Evolutionary conservation across 345 rosid species (phyloP), one percentile per base, ranked within the genome.

Genomic region (Leavenworthia alabamica): DNA sequence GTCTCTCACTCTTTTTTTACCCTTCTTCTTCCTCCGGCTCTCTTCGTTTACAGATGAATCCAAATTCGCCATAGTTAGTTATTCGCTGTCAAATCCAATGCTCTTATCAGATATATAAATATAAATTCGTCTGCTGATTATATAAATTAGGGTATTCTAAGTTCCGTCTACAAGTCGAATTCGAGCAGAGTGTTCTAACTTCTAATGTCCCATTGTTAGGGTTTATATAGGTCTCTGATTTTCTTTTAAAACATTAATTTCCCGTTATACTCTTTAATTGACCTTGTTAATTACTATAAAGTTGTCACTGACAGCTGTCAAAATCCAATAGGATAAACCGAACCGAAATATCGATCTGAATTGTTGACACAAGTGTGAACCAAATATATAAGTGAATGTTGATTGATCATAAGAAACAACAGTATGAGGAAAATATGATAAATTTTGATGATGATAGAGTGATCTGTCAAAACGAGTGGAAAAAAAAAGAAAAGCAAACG

Each of bases 1-100:
- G 13, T 68, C 67, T 68, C 73, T 60, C 24, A 2, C 33, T 60
- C 73, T 60, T 17, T 60, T 69, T 13, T 36, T 60, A 44, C 27
- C 14, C 72, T 57, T 60, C 49, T 56, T 55, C 56, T 13, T 23
- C n/a, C n/a, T n/a, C 60, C 15, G 31, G 11, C 49, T 51, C 42
- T 45, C 68, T 37, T 54, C 63, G 47, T 13, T 36, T 27, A 35
- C 42, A 6, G 61, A 53, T 69, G 67, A 60, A 24, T 45, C 58
- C n/a, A n/a, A n/a, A n/a, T n/a, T n/a, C n/a, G n/a, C n/a, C n/a
- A n/a, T n/a, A n/a, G n/a, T n/a, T n/a, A n/a, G n/a, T n/a, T n/a
- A n/a, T n/a, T n/a, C n/a, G n/a, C n/a, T n/a, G n/a, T n/a, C n/a
- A n/a, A n/a, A n/a, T n/a, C n/a, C 48, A 17, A 7, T 40, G 3